Evolutionary conservation across 2,329 filamentous ascomycete species (phyloP), one percentile per base, ranked within the genome.

Genomic region (Neofusicoccum sp.): DNA sequence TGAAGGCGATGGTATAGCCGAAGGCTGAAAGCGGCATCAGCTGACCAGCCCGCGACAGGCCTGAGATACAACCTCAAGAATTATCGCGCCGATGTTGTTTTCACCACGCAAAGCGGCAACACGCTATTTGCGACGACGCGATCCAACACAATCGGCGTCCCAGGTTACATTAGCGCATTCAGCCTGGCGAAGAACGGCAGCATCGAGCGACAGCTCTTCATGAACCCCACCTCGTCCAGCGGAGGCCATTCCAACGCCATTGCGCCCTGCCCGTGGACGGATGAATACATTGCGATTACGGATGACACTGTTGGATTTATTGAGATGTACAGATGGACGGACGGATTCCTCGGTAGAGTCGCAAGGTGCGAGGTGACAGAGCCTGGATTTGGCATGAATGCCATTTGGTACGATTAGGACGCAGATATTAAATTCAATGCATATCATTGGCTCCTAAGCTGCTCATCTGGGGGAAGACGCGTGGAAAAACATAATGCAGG

Each of bases 371-470:
- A 90, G 66, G 87, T 96, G 38, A 86, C 87, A 5, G 91, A 96
- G 78, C 90, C 89, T n/a, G 91, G 91, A 1, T 96, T 96, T 73
- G 91, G 91, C 1, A 96, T 96, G 91, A 96, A 96, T 76, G 91
- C 91, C n/a, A 92, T 96, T 64, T 96, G 91, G 91, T 95, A 95
- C 74, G 89, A 96, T 76, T 91, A 69, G 51, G 57, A 48, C 34
- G 30, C n/a, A 36, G 14, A n/a, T 3, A 56, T 41, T 54, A 54
- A 51, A 30, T 31, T 31, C 20, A 53, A 30, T 40, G 12, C 9
- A 54, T 11, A 30, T 16, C 26, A 51, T 51, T 51, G 47, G 47
- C 47, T 9, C n/a, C 16, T 6, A 16, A 51, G n/a, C 7, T 51
- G 47, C 26, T 36, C 47, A 30, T 36, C 30, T 3, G 12, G 14